Percentiles rank a stretch among this genome's conserved stretches.
These are phyloP conservation scores for Colletotrichum caudatum DNA, from an alignment of 2,329 filamentous ascomycete genomes.

Conservation along the genomic window DNA sequence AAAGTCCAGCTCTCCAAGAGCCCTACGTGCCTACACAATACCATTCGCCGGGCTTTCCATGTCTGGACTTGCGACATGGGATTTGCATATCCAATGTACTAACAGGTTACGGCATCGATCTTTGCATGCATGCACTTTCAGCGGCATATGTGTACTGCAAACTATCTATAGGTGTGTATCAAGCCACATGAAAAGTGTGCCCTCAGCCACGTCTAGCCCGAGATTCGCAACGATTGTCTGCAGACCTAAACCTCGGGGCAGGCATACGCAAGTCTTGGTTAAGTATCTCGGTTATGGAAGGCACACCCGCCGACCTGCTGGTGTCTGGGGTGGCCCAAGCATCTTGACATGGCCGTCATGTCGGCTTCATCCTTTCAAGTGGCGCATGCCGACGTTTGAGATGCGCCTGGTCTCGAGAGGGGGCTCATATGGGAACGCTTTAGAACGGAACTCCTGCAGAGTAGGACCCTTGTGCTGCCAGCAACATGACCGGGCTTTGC, in stretches of 20 bases:
- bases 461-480: neutral
- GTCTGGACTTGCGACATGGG: neutral
- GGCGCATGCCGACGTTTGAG: constrained; percentile 6
- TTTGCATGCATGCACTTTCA: neutral
- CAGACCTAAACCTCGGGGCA: neutral
- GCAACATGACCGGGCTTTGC: neutral
- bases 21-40: neutral
- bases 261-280: constrained; percentile 5
- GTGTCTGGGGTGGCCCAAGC: neutral
- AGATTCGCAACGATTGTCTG: constrained; percentile 18
- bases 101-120: neutral
- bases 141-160: neutral
- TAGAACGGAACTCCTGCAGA: neutral
- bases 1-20: neutral
- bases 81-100: neutral
- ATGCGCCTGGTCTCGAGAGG: neutral
- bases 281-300: neutral
- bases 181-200: constrained; percentile 19
- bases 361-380: constrained; percentile 12
- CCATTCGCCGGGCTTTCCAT: too few species aligned
- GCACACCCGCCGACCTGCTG: constrained; percentile 23
- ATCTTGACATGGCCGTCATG: neutral
- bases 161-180: neutral
- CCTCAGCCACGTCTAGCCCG: constrained; percentile 25
- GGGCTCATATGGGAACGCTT: neutral